Conservation (phyloP, 2,329 filamentous ascomycete genomes). For the Lecanoromycetidae sp. region DNA sequence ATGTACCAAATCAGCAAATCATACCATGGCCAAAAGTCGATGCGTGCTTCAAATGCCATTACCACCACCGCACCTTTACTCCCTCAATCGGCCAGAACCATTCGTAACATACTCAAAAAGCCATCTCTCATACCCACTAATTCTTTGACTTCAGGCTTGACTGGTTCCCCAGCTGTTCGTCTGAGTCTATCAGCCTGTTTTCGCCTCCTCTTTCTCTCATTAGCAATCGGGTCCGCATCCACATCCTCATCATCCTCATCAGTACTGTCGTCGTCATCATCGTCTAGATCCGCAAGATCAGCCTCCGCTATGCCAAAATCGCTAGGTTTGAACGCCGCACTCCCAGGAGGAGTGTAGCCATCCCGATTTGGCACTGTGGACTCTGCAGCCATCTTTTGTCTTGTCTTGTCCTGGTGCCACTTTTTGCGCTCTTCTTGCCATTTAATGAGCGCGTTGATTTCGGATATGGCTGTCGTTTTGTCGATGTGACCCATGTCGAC, state of each 20-base stretch:
- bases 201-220: constrained; percentile 65
- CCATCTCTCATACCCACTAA: constrained; percentile 67
- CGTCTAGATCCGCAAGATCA: constrained; percentile 13
- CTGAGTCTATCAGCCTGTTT: constrained; percentile 70
- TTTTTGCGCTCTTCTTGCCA: constrained; percentile 96
- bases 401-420: constrained; percentile 95
- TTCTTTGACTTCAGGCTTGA: constrained; percentile 67
- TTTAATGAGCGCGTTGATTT: constrained; percentile 74
- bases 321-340: constrained; percentile 54
- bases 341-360: constrained; percentile 41
- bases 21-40: too few species aligned
- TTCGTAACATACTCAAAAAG: constrained; percentile 70
- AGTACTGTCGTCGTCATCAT: constrained; percentile 10
- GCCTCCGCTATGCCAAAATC: constrained; percentile 82
- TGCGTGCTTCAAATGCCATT: background rate
- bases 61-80: too few species aligned
- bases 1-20: too few species aligned
- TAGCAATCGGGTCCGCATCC: constrained; percentile 73
- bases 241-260: constrained; percentile 54
- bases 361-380: constrained; percentile 34
- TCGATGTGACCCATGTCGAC: constrained; percentile 56
- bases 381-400: constrained; percentile 96
- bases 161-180: constrained; percentile 68
- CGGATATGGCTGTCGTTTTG: constrained; percentile 56
- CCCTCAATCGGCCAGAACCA: constrained; percentile 62